Conservation (phyloP, 2,329 filamentous ascomycete genomes). For the Monilinia laxa region DNA sequence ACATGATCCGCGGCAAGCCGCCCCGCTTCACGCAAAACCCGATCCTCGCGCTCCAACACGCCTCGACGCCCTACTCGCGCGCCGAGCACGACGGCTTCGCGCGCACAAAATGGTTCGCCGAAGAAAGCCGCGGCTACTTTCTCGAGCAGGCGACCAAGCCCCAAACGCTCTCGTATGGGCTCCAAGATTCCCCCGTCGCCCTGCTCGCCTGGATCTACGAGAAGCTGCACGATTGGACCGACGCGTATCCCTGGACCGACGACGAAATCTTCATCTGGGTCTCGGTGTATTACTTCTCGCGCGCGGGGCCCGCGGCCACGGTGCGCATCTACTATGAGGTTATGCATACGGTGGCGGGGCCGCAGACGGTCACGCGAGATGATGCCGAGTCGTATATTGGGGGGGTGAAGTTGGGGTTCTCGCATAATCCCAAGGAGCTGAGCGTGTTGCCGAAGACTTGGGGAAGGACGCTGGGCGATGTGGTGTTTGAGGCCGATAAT, state of each 20-base stretch:
- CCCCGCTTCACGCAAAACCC: conserved; percentile 15
- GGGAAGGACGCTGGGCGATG: conserved; percentile 57
- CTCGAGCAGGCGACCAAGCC: conserved; percentile 48
- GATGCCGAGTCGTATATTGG: conserved; percentile 32
- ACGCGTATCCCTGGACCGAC: conserved; percentile 70
- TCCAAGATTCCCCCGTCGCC: conserved; percentile 68
- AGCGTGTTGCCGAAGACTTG: conserved; percentile 54
- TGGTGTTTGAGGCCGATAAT: conserved; percentile 54
- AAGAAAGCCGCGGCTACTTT: conserved; percentile 31
- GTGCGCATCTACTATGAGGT: conserved; percentile 72
- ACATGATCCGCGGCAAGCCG: conserved; percentile 21
- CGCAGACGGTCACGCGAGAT: conserved; percentile 34
- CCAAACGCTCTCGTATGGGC: conserved; percentile 68
- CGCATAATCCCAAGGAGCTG: conserved; percentile 61
- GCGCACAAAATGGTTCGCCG: conserved; percentile 28
- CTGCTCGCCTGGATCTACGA: conserved; percentile 78
- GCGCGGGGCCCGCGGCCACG: conserved; percentile 66
- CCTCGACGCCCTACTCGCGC: conserved; percentile 15
- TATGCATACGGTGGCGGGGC: conserved; percentile 43
- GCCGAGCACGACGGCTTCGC: conserved; percentile 27
- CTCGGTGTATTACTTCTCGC: conserved; percentile 69
- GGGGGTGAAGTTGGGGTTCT: conserved; percentile 44
- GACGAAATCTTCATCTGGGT: conserved; percentile 77
- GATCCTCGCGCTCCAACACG: conserved; percentile 22
- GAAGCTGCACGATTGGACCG: conserved; percentile 75